Percentiles rank a stretch among this genome's conserved stretches.
Conservation (phyloP, 176 grass and related monocot species). For the Carex pumila region DNA sequence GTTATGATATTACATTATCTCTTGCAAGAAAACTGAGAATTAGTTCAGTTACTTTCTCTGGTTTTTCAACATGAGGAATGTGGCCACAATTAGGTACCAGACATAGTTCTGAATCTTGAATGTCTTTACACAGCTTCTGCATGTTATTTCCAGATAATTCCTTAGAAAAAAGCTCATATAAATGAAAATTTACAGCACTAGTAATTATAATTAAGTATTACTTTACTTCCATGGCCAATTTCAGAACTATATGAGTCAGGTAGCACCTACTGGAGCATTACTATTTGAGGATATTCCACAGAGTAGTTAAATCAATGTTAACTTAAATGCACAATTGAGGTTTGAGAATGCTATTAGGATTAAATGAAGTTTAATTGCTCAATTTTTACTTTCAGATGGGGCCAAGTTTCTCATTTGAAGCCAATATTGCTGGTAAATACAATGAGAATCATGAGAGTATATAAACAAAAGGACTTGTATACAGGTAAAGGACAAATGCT, state of each 20-base stretch:
- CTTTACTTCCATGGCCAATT: not conserved
- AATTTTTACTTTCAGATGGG: not conserved
- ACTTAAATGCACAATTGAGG: not conserved
- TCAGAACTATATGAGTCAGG: not conserved
- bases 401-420: no score
- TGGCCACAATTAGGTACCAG: conserved; percentile 63
- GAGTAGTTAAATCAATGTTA: not conserved
- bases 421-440: not conserved
- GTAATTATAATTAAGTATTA: not conserved
- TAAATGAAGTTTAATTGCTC: not conserved
- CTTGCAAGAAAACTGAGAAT: conserved; percentile 55
- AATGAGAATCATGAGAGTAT: not conserved
- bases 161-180: not conserved
- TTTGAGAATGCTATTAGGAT: not conserved
- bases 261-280: not conserved
- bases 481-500: not conserved
- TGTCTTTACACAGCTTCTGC: conserved; percentile 74
- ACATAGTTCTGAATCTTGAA: conserved; percentile 42
- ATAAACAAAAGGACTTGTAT: not conserved
- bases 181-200: not conserved
- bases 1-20: not conserved
- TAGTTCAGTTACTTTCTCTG: conserved; percentile 28
- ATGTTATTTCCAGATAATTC: not conserved
- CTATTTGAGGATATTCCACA: not conserved
- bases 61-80: conserved; percentile 88